Evolutionary conservation across 2,329 filamentous ascomycete species (phyloP), one percentile per base, ranked within the genome.

Genomic region (Parasarocladium wereldwijsianum): DNA sequence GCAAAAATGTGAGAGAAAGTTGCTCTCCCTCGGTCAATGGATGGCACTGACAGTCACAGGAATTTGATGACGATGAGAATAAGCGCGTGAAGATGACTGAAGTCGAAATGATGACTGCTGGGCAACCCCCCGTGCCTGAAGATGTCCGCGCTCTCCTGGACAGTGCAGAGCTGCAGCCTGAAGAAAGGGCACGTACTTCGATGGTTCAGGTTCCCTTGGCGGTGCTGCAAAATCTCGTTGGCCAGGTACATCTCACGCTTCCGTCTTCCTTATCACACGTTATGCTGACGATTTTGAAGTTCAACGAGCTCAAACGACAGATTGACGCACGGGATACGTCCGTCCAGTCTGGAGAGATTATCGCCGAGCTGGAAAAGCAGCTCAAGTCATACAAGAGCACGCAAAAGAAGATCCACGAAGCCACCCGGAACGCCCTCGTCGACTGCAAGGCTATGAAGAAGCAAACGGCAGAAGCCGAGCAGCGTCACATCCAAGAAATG

Each of bases 391-490:
- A 62, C 31, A 49, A 59, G 28, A 50, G 49, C 14, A 63, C 62
- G 2, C 44, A 62, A 3, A 49, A 51, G 14, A 46, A 48, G 5
- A 57, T 70, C 4, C 60, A 69, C 29, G 44, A 50, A 6, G 57
- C 55, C 24, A 63, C 61, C 34, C 58, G 64, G 38, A 52, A 52
- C 10, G 65, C 69, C 3, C 44, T 71, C 5, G 49, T 60, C 33
- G 68, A 74, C 14, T 62, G 66, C 19, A 54, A 52, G 19, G 42
- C 40, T 5, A 65, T 63, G 23, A 58, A 70, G 38, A 52, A 46
- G 13, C 54, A 70, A 18, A 57, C 57, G 29, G 47, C 55, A 22
- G 55, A 62, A 24, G 47, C 55, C 0, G 51, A 51, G 1, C 39
- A 43, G 4, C n/a, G n/a, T n/a, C 30, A 46, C 3, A 39, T 52